These are phyloP conservation scores for Neurospora discreta DNA, from an alignment of 495 filamentous ascomycete genomes.

Conservation along the genomic window DNA sequence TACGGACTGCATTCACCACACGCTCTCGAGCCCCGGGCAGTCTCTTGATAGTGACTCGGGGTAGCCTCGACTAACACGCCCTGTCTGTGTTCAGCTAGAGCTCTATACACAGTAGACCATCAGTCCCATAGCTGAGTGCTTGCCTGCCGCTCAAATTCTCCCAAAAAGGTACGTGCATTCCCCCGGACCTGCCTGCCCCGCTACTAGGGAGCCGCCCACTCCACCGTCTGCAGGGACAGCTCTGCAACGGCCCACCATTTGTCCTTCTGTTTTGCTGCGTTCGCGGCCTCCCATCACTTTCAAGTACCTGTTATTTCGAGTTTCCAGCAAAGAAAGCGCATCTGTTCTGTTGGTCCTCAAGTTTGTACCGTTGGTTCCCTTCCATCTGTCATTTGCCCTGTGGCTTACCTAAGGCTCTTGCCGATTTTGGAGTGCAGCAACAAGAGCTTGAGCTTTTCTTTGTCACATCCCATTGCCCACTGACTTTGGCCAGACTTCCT, in stretches of 20 bases:
- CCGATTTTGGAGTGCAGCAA: background rate
- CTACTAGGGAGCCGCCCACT: conserved; percentile 8
- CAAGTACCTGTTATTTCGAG: background rate
- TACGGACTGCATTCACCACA: background rate
- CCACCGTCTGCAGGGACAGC: conserved; percentile 1
- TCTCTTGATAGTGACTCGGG: background rate
- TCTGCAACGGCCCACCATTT: conserved; percentile 13
- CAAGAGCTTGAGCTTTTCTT: background rate
- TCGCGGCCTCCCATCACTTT: conserved; percentile 4
- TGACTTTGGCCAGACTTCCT: background rate
- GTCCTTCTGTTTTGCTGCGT: conserved; percentile 9
- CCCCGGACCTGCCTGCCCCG: conserved; percentile 9
- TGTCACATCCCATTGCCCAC: background rate
- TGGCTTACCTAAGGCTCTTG: background rate
- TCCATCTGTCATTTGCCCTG: background rate
- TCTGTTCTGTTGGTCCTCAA: background rate
- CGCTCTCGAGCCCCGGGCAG: background rate
- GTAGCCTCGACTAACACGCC: background rate
- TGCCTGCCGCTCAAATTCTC: background rate
- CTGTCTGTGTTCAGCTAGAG: background rate
- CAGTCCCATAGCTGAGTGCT: background rate
- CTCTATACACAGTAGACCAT: background rate
- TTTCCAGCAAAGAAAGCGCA: background rate
- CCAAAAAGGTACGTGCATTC: conserved; percentile 23
- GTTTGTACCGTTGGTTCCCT: background rate